Percentiles rank a stretch among this genome's conserved stretches.
Conservation (phyloP, 2,329 filamentous ascomycete genomes). For the Fusarium sp. region DNA sequence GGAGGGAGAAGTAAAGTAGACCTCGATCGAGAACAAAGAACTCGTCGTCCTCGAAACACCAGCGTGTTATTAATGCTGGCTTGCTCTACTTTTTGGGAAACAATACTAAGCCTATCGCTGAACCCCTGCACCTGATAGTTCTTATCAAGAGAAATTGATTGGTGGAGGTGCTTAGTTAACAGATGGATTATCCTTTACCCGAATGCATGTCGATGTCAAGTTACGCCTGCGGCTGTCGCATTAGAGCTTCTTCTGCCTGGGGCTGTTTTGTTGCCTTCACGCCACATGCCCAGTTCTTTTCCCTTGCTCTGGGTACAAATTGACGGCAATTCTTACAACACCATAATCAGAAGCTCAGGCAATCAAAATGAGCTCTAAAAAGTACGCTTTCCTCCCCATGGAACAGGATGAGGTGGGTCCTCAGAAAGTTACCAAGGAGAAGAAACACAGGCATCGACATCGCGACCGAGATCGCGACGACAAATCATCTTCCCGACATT, state of each 20-base stretch:
- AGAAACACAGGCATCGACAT: conserved; percentile 61
- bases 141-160: conserved; percentile 46
- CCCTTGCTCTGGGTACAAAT: neutral
- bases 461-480: conserved; percentile 56
- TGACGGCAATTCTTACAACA: neutral
- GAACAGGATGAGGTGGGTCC: conserved; percentile 73
- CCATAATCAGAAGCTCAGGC: neutral
- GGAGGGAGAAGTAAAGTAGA: conserved; percentile 13
- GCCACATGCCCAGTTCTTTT: neutral
- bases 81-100: conserved; percentile 38
- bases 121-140: conserved; percentile 23
- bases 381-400: conserved; percentile 78
- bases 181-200: conserved; percentile 44
- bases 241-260: conserved; percentile 26
- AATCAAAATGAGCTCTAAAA: conserved; percentile 67
- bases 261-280: conserved; percentile 13
- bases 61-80: conserved; percentile 55
- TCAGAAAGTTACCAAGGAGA: conserved; percentile 66
- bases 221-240: conserved; percentile 15
- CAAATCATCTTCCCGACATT: conserved; percentile 47
- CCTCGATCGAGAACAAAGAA: conserved; percentile 28
- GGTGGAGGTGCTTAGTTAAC: conserved; percentile 31
- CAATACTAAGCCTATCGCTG: conserved; percentile 34
- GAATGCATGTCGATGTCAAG: conserved; percentile 16
- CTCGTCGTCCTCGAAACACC: conserved; percentile 46